Base-by-base conservation (phyloP, 1,139 yeast genomes). In the Suhomyces maxii region DNA sequence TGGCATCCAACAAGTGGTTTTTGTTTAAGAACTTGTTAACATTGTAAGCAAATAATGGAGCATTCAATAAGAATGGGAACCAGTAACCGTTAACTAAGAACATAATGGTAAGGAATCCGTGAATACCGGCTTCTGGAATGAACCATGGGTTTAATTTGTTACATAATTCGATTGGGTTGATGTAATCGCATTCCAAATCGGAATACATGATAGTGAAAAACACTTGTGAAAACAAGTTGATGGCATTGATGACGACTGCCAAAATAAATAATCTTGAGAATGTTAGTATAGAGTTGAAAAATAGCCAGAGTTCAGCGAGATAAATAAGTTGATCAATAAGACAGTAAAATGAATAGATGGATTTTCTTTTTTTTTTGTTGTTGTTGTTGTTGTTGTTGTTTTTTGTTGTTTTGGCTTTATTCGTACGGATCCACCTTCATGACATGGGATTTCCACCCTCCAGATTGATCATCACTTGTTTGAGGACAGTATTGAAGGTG, bases 131-230 rank as follows among this genome's bases (percentile, higher is more conserved):
- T 69, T 93, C 98, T 37, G 99, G 99, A 42, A 89, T 75, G 59
- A 93, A 86, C 73, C 89, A 86, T 59, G 86, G 85, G 76, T 93
- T 93, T 61, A 93, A 82, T 63, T 88, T 87, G 73, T 89, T 89
- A 75, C 99, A 93, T 58, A 93, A 79, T 68, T 95, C 99, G 65
- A 93, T 90, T 43, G 98, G 98, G 67, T 93, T 93, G 74, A 91
- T 89, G 73, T 90, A 91, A 65, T 91, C 98, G 60, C 93, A 87
- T 70, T 90, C 97, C 67, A 90, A 78, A 69, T 91, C 98, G 54
- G 95, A 87, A 74, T 86, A 90, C 84, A 89, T 83, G 67, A 90
- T 89, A 38, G 96, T 89, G 77, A 90, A 89, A 69, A 86, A 91
- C 46, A 90, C 97, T 71, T 90, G 97, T 31, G 88, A 76, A 64